Evolutionary conservation across 345 rosid species (phyloP), one percentile per base, ranked within the genome.

Genomic region (Geranium brycei): DNA sequence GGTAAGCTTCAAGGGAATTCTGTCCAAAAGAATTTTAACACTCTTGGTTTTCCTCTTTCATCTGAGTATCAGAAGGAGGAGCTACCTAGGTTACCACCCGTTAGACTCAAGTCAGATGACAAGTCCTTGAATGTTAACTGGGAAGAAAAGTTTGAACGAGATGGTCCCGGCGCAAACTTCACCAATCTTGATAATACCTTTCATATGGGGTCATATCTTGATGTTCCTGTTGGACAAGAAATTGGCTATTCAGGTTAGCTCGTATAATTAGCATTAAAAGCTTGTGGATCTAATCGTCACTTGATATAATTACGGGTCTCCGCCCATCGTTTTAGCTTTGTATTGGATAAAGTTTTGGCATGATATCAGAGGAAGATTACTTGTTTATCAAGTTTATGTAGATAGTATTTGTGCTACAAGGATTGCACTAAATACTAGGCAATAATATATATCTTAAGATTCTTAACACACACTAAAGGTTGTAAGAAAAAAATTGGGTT

Each of bases 161-260:
- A 87, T 82, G 83, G 80, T 60, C 66, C 81, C 62, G 81, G 84
- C 4, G 55, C 72, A 16, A 87, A 84, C 83, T 84, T 74, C 58
- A 66, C 75, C 61, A 69, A 78, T 71, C 79, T 79, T 71, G 99
- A 91, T 60, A 87, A 69, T 72, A 64, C 83, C 69, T 83, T 87
- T 70, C 81, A 81, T 59, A 82, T 91, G 59, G 99, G 99, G 51
- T 85, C 97, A 56, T 95, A 78, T 79, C 82, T 91, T 51, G 96
- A 95, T 73, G 88, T 95, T 77, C 96, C 97, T 64, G 62, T 88
- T 64, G 97, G 97, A 66, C 99, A 95, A 77, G 99, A 95, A 73
- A 80, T 91, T 66, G 79, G 68, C 77, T 82, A 95, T 60, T 82
- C 99, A 85, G 99, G 99, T 93, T 62, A 71, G 85, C 69, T 70